Evolutionary conservation across 1,284 basidiomycete genomes (phyloP).

Genomic region (Marasmius tenuissimus): DNA sequence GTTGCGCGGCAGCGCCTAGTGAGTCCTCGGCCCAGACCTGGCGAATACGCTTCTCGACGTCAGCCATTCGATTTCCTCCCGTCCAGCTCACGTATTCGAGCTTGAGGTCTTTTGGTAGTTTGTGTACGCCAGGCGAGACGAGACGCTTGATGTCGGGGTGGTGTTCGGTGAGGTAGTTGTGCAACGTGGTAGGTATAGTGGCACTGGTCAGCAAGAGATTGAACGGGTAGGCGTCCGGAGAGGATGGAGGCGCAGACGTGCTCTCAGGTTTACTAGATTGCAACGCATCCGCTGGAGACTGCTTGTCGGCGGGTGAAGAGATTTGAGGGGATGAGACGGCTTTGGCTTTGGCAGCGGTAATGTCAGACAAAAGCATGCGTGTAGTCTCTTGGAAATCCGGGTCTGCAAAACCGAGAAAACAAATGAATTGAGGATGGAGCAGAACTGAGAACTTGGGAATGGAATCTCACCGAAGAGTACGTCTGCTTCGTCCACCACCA

Average conservation of each 20-base stretch:
- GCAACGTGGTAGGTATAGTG: constrained; percentile 80
- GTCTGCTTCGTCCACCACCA: constrained; percentile 88
- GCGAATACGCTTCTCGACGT: constrained; percentile 74
- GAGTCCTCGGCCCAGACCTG: constrained; percentile 73
- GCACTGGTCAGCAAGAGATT: constrained; percentile 83
- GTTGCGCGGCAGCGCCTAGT: background rate
- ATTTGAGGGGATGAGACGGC: constrained; percentile 24
- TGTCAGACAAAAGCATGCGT: constrained; percentile 63
- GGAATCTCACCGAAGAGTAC: constrained; percentile 72
- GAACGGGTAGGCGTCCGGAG: constrained; percentile 58
- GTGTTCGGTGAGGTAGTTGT: constrained; percentile 58
- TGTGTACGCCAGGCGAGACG: constrained; percentile 78
- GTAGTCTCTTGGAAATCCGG: constrained; percentile 79
- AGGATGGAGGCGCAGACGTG: background rate
- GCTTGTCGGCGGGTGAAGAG: constrained; percentile 11
- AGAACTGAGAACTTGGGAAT: background rate
- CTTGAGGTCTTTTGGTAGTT: constrained; percentile 67
- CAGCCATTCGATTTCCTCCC: constrained; percentile 76
- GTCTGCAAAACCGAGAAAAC: constrained; percentile 42
- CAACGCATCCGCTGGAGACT: background rate
- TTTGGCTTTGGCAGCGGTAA: constrained; percentile 60
- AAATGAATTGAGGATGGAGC: background rate
- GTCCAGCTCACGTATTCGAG: constrained; percentile 76
- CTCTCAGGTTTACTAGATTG: too few species aligned
- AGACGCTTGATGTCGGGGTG: constrained; percentile 67